These are phyloP conservation scores for Fusarium sp. DNA, from an alignment of 2,329 filamentous ascomycete genomes.

Conservation along the genomic window DNA sequence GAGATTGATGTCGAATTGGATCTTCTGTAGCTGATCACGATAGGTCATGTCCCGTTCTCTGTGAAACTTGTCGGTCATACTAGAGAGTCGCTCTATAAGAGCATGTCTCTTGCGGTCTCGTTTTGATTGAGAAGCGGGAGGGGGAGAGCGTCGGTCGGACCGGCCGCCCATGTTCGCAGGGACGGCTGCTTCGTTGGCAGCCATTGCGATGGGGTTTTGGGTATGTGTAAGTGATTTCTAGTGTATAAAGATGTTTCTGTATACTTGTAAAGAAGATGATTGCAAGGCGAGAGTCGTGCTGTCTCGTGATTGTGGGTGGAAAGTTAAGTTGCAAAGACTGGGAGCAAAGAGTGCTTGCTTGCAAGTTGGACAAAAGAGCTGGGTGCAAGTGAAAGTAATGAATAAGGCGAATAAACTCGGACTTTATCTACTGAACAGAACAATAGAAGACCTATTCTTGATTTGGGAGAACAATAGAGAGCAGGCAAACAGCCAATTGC, in stretches of 20 bases:
- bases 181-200: constrained; percentile 56
- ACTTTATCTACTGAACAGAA: not conserved
- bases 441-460: not conserved
- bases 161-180: constrained; percentile 52
- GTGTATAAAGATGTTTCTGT: not conserved
- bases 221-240: constrained; percentile 4
- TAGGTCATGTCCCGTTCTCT: constrained; percentile 87
- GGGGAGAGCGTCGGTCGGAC: constrained; percentile 56
- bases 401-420: constrained; percentile 7
- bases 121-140: constrained; percentile 73
- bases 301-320: constrained; percentile 14
- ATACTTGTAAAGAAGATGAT: constrained; percentile 1
- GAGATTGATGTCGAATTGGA: constrained; percentile 91
- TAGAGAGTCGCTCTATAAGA: constrained; percentile 81
- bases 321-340: constrained; percentile 25
- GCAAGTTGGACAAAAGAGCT: constrained; percentile 25
- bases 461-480: constrained; percentile 10
- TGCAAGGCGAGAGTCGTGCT: constrained; percentile 8
- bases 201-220: constrained; percentile 51
- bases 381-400: constrained; percentile 18
- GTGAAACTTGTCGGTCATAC: constrained; percentile 82
- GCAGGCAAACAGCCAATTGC: constrained; percentile 6
- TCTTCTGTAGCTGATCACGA: constrained; percentile 87
- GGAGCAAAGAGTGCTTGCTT: constrained; percentile 27
- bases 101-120: constrained; percentile 90